A percentile compares a stretch with the other conserved stretches of the same genome.
These are phyloP conservation scores for Globisporangium echinulatum DNA, from an alignment of 352 stramenopile species.

Conservation along the genomic window DNA sequence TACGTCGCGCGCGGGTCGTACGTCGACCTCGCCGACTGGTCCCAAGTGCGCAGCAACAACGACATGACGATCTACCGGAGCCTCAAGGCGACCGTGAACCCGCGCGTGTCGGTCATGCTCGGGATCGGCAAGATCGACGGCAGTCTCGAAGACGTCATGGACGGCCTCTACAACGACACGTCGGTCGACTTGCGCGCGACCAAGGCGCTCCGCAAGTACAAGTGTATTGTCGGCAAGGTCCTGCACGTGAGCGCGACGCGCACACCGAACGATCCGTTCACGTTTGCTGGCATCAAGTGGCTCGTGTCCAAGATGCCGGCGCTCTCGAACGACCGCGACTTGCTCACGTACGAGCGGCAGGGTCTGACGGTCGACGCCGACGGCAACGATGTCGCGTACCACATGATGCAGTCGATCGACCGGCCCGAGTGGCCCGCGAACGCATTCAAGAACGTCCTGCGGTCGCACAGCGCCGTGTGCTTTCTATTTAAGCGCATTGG, in stretches of 20 bases:
- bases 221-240: slow-evolving; percentile 19
- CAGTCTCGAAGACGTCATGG: slow-evolving; percentile 26
- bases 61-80: slow-evolving; percentile 16
- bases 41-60: slow-evolving; percentile 11
- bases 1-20: background rate
- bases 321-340: slow-evolving; percentile 25
- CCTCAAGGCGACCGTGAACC: background rate
- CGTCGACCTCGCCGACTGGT: slow-evolving; percentile 13
- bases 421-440: slow-evolving; percentile 14
- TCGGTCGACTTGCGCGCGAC: slow-evolving; percentile 22
- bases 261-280: slow-evolving; percentile 22
- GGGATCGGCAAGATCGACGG: slow-evolving; percentile 5
- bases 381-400: slow-evolving; percentile 16
- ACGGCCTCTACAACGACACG: slow-evolving; percentile 34
- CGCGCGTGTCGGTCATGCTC: slow-evolving; percentile 1
- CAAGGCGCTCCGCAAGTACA: slow-evolving; percentile 23
- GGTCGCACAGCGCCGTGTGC: slow-evolving; percentile 27
- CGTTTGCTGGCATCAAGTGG: slow-evolving; percentile 43
- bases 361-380: slow-evolving; percentile 7
- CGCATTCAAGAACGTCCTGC: slow-evolving; percentile 25
- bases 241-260: slow-evolving; percentile 24
- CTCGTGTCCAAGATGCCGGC: slow-evolving; percentile 21
- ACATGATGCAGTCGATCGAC: slow-evolving; percentile 19
- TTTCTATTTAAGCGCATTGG: slow-evolving; percentile 27
- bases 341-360: slow-evolving; percentile 21